Percentiles rank a stretch among this genome's conserved stretches.
These are phyloP conservation scores for Paralagenidium karlingii DNA, from an alignment of 352 stramenopile genomes.

Conservation along the genomic window DNA sequence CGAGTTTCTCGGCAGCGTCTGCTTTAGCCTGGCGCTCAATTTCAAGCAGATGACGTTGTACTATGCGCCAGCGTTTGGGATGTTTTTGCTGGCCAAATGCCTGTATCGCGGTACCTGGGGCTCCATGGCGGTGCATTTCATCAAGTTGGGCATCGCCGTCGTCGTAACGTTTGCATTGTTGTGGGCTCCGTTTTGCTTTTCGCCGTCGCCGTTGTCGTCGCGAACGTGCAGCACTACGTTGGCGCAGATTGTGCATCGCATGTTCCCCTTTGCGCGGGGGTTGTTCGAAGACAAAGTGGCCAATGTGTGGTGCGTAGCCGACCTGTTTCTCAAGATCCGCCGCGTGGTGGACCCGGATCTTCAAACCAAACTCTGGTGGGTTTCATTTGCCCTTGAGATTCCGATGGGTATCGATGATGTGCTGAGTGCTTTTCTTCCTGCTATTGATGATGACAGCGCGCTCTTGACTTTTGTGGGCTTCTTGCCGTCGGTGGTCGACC, in stretches of 20 bases:
- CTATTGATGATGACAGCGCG: conserved; percentile 20
- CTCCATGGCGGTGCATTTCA: conserved; percentile 20
- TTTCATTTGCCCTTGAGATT: too few relatives aligned
- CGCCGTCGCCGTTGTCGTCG: conserved; percentile 15
- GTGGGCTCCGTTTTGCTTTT: conserved; percentile 85
- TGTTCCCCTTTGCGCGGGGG: conserved; percentile 93
- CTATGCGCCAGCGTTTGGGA: conserved; percentile 90
- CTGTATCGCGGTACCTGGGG: conserved; percentile 26
- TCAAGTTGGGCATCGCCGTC: conserved; percentile 79
- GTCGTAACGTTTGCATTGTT: conserved; percentile 81
- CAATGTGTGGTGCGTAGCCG: conserved; percentile 92
- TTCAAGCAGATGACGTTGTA: conserved; percentile 99
- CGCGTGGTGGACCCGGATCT: too few relatives aligned
- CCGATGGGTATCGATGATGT: too few relatives aligned
- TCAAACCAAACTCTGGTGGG: background rate
- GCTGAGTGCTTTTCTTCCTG: conserved; percentile 1
- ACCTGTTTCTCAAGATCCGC: conserved; percentile 68
- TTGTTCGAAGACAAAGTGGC: conserved; percentile 98
- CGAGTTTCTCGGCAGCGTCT: conserved; percentile 72
- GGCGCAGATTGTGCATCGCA: conserved; percentile 79
- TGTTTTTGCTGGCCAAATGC: conserved; percentile 87
- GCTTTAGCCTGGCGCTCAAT: conserved; percentile 91
- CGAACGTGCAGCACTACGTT: conserved; percentile 45
- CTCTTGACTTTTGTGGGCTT: conserved; percentile 76
- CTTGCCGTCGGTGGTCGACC: conserved; percentile 67